phyloP scores from a whole-genome alignment of 73 alveolate species.

The Stentor coeruleus region DNA sequence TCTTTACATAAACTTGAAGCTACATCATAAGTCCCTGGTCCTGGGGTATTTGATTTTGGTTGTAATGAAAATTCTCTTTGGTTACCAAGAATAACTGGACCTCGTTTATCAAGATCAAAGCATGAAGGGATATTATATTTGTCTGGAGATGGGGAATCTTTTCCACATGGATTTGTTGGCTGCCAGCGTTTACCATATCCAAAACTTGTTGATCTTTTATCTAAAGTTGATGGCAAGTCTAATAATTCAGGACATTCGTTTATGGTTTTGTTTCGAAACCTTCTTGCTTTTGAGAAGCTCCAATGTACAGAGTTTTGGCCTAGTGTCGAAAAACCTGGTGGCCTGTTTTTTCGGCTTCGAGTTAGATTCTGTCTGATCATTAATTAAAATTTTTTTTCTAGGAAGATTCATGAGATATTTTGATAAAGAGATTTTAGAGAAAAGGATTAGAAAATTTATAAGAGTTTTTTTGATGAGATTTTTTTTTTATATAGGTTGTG shows the following conservation, averaged over 20 bases:
- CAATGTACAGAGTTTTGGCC: not conserved
- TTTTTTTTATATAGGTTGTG: no score
- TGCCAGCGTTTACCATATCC: conserved; percentile 25
- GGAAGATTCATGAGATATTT: no score
- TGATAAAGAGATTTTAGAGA: no score
- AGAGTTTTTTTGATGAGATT: no score
- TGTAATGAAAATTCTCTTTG: not conserved
- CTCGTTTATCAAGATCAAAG: no score
- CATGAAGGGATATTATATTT: not conserved
- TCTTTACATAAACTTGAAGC: not conserved
- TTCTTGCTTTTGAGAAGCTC: not conserved
- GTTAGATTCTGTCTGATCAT: no score
- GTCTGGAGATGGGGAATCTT: not conserved
- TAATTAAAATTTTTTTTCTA: no score
- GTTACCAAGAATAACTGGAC: no score
- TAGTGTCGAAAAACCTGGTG: no score
- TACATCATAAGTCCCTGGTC: conserved; percentile 22
- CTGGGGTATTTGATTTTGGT: not conserved
- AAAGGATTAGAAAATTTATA: no score
- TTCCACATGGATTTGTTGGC: not conserved
- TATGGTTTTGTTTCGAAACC: not conserved
- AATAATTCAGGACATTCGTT: not conserved
- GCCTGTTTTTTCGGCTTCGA: no score
- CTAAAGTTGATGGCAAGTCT: not conserved
- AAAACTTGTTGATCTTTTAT: not conserved